Evolutionary conservation across 495 filamentous ascomycete genomes (phyloP), one percentile per base, ranked within the genome.

Genomic region (Friedmanniomyces endolithicus): DNA sequence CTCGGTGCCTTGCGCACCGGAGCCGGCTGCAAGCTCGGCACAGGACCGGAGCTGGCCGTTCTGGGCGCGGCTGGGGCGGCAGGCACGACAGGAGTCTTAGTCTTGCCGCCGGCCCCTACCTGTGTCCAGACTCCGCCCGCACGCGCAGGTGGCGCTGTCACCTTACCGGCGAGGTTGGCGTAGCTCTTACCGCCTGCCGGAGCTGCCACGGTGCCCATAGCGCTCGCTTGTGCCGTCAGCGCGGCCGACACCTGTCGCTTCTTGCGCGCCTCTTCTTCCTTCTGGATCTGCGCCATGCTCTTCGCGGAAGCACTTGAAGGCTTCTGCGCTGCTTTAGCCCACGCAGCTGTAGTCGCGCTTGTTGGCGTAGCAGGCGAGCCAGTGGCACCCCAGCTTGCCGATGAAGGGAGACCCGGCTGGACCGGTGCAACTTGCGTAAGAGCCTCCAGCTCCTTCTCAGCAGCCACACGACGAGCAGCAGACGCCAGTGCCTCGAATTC

Each of bases 241-340:
- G 75, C 77, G 14, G 77, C 73, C 6, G 74, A 73, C n/a, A 80
- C 79, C 17, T 73, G 67, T 34, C 68, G 66, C 61, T 83, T 82
- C 75, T 97, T 96, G 48, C 88, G 86, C 25, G 77, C 75, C 65
- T 97, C 92, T 62, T 98, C 92, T 72, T 98, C 92, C 63, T 90
- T 88, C 66, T 97, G 92, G 56, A 97, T 97, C 55, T 97, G 90
- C 47, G 87, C 86, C 29, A 97, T 75, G 0, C 90, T 95, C 77
- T 95, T 97, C 17, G 75, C 65, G 11, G 61, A 63, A 17, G 74
- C 62, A 14, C 75, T 67, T 39, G 76, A 63, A 11, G 64, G 65
- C 72, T 75, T 90, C 67, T 71, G 82, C 66, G 72, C 78, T 60
- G 78, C 70, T 68, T 72, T 83, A 66, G 81, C 85, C 86, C 86